phyloP scores from a whole-genome alignment of 2,329 filamentous ascomycete species.

The Arthrobotrys sinensis region DNA sequence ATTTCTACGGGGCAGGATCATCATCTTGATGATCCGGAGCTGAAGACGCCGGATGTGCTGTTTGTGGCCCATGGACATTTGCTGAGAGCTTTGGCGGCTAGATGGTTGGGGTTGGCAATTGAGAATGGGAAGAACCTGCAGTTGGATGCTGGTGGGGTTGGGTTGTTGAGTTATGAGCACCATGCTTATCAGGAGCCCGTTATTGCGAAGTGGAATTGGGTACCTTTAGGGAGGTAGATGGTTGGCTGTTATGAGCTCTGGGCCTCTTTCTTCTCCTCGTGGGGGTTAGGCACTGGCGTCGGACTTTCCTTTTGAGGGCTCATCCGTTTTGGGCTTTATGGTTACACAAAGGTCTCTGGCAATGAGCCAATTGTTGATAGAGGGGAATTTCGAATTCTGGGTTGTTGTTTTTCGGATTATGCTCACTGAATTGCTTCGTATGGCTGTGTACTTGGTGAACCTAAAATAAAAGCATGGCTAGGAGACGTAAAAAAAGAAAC shows the following conservation, averaged over 20 bases:
- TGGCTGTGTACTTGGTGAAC: too few species aligned
- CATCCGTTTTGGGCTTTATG: too few species aligned
- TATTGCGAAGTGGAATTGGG: slow-evolving; percentile 68
- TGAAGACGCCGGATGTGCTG: slow-evolving; percentile 74
- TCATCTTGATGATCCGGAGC: slow-evolving; percentile 68
- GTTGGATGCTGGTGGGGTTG: slow-evolving; percentile 89
- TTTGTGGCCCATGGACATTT: slow-evolving; percentile 94
- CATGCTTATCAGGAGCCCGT: slow-evolving; percentile 83
- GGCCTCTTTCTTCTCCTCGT: neutral
- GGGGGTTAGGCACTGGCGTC: too few species aligned
- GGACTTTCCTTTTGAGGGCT: neutral
- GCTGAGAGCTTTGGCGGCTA: slow-evolving; percentile 86
- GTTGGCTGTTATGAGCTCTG: neutral
- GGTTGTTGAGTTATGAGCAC: slow-evolving; percentile 80
- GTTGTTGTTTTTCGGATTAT: too few species aligned
- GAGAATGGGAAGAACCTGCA: slow-evolving; percentile 83
- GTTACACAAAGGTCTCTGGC: too few species aligned
- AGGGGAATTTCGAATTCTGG: too few species aligned
- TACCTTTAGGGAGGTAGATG: slow-evolving; percentile 47
- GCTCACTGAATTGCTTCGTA: too few species aligned
- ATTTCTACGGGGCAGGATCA: slow-evolving; percentile 67
- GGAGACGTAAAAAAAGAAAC: neutral
- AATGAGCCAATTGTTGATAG: too few species aligned
- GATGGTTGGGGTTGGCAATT: slow-evolving; percentile 83
- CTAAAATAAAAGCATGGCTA: too few species aligned